phyloP scores from a whole-genome alignment of 176 grass and related monocot genomes.

The Dendrocalamus sinicus region DNA sequence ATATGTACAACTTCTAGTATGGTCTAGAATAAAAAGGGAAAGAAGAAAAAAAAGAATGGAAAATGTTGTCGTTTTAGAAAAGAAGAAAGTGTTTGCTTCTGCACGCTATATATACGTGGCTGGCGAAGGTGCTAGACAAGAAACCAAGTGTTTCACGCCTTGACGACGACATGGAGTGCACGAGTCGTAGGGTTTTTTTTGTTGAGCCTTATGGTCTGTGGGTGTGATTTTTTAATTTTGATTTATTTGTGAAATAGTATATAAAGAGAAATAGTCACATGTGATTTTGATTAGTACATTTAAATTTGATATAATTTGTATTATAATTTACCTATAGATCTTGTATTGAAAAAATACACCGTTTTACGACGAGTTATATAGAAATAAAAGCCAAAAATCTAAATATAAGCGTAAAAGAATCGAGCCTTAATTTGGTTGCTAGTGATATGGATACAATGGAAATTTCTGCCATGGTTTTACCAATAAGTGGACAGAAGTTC shows the following conservation, averaged over 20 bases:
- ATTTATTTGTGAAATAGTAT: too few relatives aligned
- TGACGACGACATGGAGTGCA: neutral
- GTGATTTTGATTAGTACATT: too few relatives aligned
- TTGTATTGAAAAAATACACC: too few relatives aligned
- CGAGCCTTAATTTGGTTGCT: neutral
- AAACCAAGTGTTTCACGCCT: neutral
- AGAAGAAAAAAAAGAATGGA: neutral
- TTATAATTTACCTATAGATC: too few relatives aligned
- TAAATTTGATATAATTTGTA: too few relatives aligned
- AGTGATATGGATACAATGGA: neutral
- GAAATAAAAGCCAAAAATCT: too few relatives aligned
- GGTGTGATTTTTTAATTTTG: too few relatives aligned
- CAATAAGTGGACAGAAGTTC: constrained; percentile 5
- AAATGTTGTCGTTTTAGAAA: neutral
- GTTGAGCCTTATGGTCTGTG: too few relatives aligned
- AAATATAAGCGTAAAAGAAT: too few relatives aligned
- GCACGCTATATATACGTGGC: neutral
- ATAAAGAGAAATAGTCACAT: too few relatives aligned
- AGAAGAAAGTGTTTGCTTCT: neutral
- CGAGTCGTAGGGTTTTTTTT: neutral
- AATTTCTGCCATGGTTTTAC: constrained; percentile 19
- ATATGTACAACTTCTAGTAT: neutral
- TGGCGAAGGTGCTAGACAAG: neutral
- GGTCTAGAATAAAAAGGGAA: neutral
- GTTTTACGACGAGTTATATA: too few relatives aligned